These are phyloP conservation scores for Podospora didyma DNA, from an alignment of 495 filamentous ascomycete genomes.

Conservation along the genomic window DNA sequence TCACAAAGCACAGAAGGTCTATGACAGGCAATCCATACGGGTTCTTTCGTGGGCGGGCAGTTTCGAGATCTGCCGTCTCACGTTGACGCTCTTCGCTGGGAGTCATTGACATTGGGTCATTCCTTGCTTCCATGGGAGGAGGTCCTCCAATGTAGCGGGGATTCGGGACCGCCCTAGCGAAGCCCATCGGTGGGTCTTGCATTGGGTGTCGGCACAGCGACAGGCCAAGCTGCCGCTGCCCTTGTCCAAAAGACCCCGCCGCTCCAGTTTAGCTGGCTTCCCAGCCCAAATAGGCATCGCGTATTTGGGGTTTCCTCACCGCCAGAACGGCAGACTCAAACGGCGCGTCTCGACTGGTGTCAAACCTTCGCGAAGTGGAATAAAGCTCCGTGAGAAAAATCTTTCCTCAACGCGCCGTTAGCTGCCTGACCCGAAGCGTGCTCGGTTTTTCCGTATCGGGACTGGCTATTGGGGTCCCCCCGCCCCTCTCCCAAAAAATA, in stretches of 20 bases:
- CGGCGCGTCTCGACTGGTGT: background rate
- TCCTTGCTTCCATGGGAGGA: too few species aligned
- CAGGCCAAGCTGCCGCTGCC: background rate
- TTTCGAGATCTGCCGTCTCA: background rate
- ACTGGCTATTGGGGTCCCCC: too few species aligned
- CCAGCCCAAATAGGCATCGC: constrained; percentile 1
- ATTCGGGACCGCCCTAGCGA: too few species aligned
- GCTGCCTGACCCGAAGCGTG: background rate
- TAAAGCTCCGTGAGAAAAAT: constrained; percentile 1
- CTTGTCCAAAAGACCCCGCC: background rate
- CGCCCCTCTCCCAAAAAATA: too few species aligned
- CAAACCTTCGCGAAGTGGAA: constrained; percentile 8
- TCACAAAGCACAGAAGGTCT: background rate
- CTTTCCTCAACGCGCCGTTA: constrained; percentile 5
- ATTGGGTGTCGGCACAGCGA: too few species aligned
- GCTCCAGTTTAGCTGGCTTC: background rate
- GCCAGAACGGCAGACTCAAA: background rate
- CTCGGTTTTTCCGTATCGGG: too few species aligned
- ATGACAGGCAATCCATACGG: too few species aligned
- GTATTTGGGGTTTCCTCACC: background rate
- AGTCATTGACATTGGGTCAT: too few species aligned
- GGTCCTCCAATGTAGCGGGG: too few species aligned
- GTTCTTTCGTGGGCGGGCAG: background rate
- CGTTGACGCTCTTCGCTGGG: too few species aligned
- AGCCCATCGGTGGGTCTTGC: too few species aligned